Evolutionary conservation across 805 yeast species (phyloP), one percentile per base, ranked within the genome.

Genomic region (Blastobotrys terrestris): DNA sequence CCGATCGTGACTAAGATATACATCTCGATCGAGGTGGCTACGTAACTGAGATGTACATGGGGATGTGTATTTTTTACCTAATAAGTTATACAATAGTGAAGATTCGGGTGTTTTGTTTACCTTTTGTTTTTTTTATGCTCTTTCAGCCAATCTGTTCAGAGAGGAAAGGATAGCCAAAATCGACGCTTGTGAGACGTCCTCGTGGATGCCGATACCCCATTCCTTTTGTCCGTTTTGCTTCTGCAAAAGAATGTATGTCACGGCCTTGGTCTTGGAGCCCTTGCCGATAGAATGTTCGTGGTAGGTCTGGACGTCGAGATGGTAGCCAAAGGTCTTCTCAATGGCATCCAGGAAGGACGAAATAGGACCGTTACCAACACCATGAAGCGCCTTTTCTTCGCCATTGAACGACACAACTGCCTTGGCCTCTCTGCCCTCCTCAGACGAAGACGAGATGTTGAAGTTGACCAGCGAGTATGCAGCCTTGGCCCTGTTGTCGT

Each of bases 201-300:
- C 92, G 66, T 88, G 84, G 56, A 89, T 81, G 64, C 96, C 97
- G 54, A 91, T 91, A 71, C 97, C 97, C 96, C 97, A 91, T 48
- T 73, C 71, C 52, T 63, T 48, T 63, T 72, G 63, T 57, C 74
- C 74, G 46, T 72, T 68, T 51, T 72, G 72, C 45, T 68, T 69
- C 58, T 79, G 67, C 50, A 78, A 63, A 61, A 80, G 85, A 54
- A 91, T 82, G 62, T 83, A 87, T n/a, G 92, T 79, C 13, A 86
- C 94, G 50, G 95, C 95, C 67, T 79, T 77, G 50, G 87, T 76
- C 53, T 76, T 72, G 7, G 91, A 81, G 55, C 85, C 89, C 46
- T 75, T 75, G 53, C 95, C 95, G 55, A 87, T 74, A 13, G 95
- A 81, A 69, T 87, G 95, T 67, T 87, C 95, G 61, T 81, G 82